Evolutionary conservation across 257 asterid genomes (phyloP).

Genomic region (Nicotiana otophora): DNA sequence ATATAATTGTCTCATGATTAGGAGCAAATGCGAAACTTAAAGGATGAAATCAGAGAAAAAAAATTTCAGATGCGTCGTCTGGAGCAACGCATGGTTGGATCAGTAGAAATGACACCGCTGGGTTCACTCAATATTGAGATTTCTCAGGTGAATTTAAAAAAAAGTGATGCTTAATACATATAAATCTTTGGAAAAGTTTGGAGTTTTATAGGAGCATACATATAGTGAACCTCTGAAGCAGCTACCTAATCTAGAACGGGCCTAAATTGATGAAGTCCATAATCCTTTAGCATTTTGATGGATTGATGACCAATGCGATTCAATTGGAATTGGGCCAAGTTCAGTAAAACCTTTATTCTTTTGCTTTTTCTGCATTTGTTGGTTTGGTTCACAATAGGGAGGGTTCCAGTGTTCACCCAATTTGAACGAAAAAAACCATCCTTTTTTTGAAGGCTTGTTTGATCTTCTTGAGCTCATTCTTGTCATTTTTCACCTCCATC

Average conservation of each 20-base stretch:
- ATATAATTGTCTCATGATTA: slow-evolving; percentile 25
- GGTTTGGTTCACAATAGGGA: not conserved
- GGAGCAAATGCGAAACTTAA: slow-evolving; percentile 58
- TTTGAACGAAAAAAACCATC: not conserved
- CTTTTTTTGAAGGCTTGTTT: not conserved
- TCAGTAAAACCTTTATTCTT: not conserved
- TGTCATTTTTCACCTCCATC: not conserved
- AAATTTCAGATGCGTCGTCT: slow-evolving; percentile 55
- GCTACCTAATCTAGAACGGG: not conserved
- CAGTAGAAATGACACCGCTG: slow-evolving; percentile 53
- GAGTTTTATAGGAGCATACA: not conserved
- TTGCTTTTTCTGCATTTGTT: not conserved
- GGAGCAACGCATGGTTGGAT: slow-evolving; percentile 79
- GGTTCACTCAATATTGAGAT: slow-evolving; percentile 44
- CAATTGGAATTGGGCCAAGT: not conserved
- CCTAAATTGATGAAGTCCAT: not conserved
- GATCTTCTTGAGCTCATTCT: not conserved
- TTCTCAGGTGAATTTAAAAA: slow-evolving; percentile 46
- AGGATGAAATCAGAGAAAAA: slow-evolving; percentile 70
- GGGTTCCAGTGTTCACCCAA: not conserved
- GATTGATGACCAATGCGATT: not conserved
- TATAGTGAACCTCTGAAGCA: not conserved
- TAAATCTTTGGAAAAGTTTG: not conserved
- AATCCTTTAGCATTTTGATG: not conserved
- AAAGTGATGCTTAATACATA: no score